These are phyloP conservation scores for Alternaria hordeiaustralica DNA, from an alignment of 2,329 filamentous ascomycete genomes.

Conservation along the genomic window DNA sequence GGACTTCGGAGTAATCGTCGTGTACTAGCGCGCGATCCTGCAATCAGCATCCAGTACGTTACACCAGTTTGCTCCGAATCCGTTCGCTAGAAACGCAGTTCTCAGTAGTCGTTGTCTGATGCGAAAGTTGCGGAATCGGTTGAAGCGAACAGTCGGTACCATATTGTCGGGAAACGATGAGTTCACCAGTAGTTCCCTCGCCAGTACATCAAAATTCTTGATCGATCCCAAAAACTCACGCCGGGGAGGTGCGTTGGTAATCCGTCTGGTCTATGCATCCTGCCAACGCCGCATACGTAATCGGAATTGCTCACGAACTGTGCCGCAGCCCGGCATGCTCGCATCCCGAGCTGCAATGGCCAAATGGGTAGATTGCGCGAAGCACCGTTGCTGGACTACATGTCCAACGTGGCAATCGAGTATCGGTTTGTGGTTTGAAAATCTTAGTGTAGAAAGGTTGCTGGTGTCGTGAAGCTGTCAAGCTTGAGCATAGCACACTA, in stretches of 20 bases:
- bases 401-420: not conserved
- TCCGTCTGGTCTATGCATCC: not conserved
- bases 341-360: not conserved
- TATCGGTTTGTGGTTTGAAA: not conserved
- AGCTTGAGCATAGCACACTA: slow-evolving; percentile 3
- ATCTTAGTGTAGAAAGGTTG: not conserved
- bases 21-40: not conserved
- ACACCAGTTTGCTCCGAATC: not conserved
- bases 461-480: not conserved
- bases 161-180: not conserved
- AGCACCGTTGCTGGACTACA: not conserved
- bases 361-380: not conserved
- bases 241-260: not conserved
- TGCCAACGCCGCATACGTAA: slow-evolving; percentile 11
- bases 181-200: not conserved
- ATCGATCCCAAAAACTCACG: slow-evolving; percentile 1
- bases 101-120: not conserved
- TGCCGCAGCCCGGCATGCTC: slow-evolving; percentile 13
- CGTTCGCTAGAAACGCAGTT: not conserved
- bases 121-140: not conserved
- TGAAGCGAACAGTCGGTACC: slow-evolving; percentile 3
- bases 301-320: not conserved
- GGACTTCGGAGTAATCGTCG: slow-evolving; percentile 2
- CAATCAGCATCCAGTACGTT: not conserved
- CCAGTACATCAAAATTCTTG: not conserved